Percentiles rank a stretch among this genome's conserved stretches.
Conservation (phyloP, 495 filamentous ascomycete genomes). For the Choiromyces venosus region DNA sequence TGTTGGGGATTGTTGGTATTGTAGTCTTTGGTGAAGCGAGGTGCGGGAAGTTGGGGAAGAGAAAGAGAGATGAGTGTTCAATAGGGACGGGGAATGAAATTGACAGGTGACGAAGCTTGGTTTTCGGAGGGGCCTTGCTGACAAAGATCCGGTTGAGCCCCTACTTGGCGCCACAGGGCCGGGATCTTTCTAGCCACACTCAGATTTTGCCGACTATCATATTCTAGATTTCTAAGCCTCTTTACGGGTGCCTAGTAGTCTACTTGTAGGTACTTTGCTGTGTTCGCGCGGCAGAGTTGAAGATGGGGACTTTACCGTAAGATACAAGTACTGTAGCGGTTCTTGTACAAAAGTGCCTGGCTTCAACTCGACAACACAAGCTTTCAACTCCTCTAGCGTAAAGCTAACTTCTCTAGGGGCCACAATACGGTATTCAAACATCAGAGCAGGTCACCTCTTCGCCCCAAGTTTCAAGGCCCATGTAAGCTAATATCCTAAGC, state of each 20-base stretch:
- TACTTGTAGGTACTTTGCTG: no score
- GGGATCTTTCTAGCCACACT: not conserved
- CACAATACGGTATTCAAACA: constrained; percentile 4
- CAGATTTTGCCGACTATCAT: no score
- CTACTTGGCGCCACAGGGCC: not conserved
- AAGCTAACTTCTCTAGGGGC: not conserved
- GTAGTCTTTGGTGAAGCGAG: not conserved
- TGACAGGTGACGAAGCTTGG: constrained; percentile 31
- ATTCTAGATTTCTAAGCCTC: not conserved
- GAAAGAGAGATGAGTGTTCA: not conserved
- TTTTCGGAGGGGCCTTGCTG: constrained; percentile 11
- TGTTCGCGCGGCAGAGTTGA: no score
- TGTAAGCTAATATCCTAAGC: not conserved
- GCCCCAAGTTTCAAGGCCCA: not conserved
- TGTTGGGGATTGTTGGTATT: not conserved
- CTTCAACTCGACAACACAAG: no score
- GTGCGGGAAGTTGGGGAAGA: constrained; percentile 9
- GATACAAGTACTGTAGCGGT: no score
- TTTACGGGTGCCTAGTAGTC: not conserved
- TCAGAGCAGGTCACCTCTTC: not conserved
- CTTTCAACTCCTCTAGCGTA: not conserved
- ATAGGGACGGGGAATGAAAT: constrained; percentile 21
- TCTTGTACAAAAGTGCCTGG: no score
- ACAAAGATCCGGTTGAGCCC: constrained; percentile 8
- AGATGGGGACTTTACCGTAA: no score